phyloP scores from a whole-genome alignment of 2,329 filamentous ascomycete species.

The Penicillium sp. region DNA sequence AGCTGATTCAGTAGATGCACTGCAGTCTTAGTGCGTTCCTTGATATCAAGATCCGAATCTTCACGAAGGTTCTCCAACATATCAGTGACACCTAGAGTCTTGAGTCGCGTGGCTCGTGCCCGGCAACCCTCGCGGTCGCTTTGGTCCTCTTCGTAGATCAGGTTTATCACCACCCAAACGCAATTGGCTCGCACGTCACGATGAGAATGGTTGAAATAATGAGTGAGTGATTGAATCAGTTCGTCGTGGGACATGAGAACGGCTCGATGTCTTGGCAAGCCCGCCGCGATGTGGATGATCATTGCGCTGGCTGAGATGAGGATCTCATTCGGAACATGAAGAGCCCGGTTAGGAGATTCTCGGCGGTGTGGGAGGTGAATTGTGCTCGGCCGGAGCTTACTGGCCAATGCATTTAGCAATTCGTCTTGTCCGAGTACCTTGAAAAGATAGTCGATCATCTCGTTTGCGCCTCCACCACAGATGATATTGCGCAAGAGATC shows the following conservation, averaged over 20 bases:
- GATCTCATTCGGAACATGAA: slow-evolving; percentile 57
- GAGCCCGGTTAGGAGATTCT: slow-evolving; percentile 29
- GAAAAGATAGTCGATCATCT: slow-evolving; percentile 84
- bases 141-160: slow-evolving; percentile 77
- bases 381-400: slow-evolving; percentile 64
- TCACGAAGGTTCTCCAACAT: slow-evolving; percentile 62
- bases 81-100: slow-evolving; percentile 67
- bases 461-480: slow-evolving; percentile 58
- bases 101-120: slow-evolving; percentile 66
- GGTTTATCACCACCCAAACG: slow-evolving; percentile 80
- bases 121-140: slow-evolving; percentile 64
- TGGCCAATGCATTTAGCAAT: slow-evolving; percentile 75
- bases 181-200: slow-evolving; percentile 73
- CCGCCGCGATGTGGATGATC: slow-evolving; percentile 83
- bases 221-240: slow-evolving; percentile 69
- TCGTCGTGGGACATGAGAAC: slow-evolving; percentile 73
- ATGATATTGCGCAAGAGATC: slow-evolving; percentile 90
- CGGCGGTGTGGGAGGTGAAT: slow-evolving; percentile 33
- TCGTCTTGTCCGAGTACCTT: slow-evolving; percentile 70
- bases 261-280: slow-evolving; percentile 72
- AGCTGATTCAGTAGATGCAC: slow-evolving; percentile 62
- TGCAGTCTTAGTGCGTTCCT: slow-evolving; percentile 79
- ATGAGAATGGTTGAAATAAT: slow-evolving; percentile 70
- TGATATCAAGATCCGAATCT: slow-evolving; percentile 76
- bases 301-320: slow-evolving; percentile 76